Evolutionary conservation across 2,329 filamentous ascomycete genomes (phyloP), one percentile per base, ranked within the genome.

Genomic region (Mariannaea elegans): DNA sequence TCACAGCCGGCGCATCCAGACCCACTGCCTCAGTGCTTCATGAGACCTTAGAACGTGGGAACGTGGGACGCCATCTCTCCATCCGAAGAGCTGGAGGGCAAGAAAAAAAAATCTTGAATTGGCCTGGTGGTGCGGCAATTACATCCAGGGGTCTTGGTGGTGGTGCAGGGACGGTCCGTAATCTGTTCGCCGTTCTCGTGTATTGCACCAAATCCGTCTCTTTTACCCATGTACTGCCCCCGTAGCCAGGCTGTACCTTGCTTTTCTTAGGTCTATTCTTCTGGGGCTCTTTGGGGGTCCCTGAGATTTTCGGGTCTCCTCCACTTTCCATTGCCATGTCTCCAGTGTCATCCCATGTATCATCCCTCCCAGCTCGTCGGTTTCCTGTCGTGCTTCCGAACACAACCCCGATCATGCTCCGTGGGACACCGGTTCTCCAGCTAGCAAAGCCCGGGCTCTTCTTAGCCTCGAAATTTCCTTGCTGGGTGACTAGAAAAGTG

Each of bases 91-190:
- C 14, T 24, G 27, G 38, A 52, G 24, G 49, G 18, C 16, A 7
- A n/a, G 7, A 34, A 6, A 27, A 54, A n/a, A n/a, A 38, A 41
- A 38, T 45, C 57, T 56, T 32, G 31, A 47, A 18, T 27, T 45
- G 61, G 46, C 41, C 19, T 34, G 34, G 13, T 5, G 34, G 54
- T 70, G 68, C 65, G 66, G 65, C 54, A 70, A 70, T 68, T 70
- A 61, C 48, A 24, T 32, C 44, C 56, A 34, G 31, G 49, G 39
- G 51, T 56, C 46, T 31, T 45, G 42, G 9, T 27, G 24, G 24
- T 27, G 9, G 53, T 48, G 55, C 59, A 58, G 59, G 45, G 59
- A 31, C 59, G 29, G 24, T 5, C 59, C 39, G n/a, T n/a, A n/a
- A n/a, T n/a, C n/a, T n/a, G n/a, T n/a, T n/a, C n/a, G n/a, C n/a